A percentile compares a stretch with the other conserved stretches of the same genome.
Evolutionary conservation across 345 rosid genomes (phyloP).

Genomic region (Stellera chamaejasme): DNA sequence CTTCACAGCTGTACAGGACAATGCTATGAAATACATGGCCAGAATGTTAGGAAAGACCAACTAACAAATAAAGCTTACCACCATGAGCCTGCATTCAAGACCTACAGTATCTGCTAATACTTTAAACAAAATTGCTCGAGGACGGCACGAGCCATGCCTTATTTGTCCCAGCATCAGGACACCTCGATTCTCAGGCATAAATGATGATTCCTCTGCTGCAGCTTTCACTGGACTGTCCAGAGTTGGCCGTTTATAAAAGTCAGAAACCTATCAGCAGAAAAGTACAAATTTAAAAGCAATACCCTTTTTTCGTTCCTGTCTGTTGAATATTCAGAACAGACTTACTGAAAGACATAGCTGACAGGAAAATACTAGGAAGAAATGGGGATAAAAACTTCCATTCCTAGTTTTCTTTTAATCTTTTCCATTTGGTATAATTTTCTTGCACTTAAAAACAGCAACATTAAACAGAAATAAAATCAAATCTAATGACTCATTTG

Average conservation of each 20-base stretch:
- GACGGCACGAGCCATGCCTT: slow-evolving; percentile 83
- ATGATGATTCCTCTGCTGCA: slow-evolving; percentile 57
- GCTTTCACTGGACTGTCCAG: slow-evolving; percentile 77
- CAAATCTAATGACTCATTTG: too few relatives aligned
- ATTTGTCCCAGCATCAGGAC: slow-evolving; percentile 93
- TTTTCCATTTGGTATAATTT: too few relatives aligned
- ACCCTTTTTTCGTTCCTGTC: not conserved
- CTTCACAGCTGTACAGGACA: too few relatives aligned
- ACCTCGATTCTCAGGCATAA: slow-evolving; percentile 57
- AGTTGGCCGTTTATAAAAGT: slow-evolving; percentile 71
- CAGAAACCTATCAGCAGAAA: slow-evolving; percentile 56
- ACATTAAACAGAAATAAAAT: too few relatives aligned
- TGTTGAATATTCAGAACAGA: too few relatives aligned
- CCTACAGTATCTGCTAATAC: slow-evolving; percentile 94
- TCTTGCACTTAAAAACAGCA: too few relatives aligned
- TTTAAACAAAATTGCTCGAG: slow-evolving; percentile 91
- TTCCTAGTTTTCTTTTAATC: too few relatives aligned
- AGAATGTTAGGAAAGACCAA: too few relatives aligned
- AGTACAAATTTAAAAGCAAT: slow-evolving; percentile 3
- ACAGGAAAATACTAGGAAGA: not conserved
- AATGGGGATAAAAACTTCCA: too few relatives aligned
- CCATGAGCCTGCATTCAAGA: slow-evolving; percentile 82
- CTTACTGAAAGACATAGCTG: not conserved
- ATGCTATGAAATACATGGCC: too few relatives aligned
- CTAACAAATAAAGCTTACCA: slow-evolving; percentile 46